phyloP scores from a whole-genome alignment of 2,329 filamentous ascomycete species.

The Beauveria sp. region DNA sequence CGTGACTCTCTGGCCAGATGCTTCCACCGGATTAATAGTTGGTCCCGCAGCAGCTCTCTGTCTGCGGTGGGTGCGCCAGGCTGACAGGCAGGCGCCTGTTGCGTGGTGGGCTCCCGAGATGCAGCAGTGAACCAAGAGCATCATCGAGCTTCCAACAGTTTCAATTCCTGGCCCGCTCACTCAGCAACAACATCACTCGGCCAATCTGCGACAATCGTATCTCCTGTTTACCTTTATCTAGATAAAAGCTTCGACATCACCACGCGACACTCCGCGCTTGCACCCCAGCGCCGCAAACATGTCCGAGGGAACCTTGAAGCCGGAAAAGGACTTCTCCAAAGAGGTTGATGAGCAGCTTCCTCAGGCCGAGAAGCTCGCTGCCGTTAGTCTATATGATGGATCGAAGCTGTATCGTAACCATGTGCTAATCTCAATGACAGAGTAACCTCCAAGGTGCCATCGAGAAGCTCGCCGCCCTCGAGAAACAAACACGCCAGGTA shows the following conservation, averaged over 20 bases:
- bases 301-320: constrained; percentile 79
- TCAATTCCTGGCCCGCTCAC: not conserved
- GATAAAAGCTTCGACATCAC: not conserved
- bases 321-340: constrained; percentile 98
- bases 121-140: constrained; percentile 2
- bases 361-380: constrained; percentile 82
- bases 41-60: constrained; percentile 2
- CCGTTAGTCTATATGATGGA: constrained; percentile 50
- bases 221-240: not conserved
- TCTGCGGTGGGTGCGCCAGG: not conserved
- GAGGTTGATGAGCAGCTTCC: constrained; percentile 88
- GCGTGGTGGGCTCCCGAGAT: constrained; percentile 9
- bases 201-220: not conserved
- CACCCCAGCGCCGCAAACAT: constrained; percentile 38
- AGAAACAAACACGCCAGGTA: constrained; percentile 98
- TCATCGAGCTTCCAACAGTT: constrained; percentile 7
- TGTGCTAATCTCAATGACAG: constrained; percentile 28
- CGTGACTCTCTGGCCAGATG: not conserved
- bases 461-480: constrained; percentile 83
- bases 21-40: constrained; percentile 10
- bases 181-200: not conserved
- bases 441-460: constrained; percentile 78
- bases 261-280: not conserved
- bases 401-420: constrained; percentile 11
- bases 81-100: constrained; percentile 10